A percentile compares a stretch with the other conserved stretches of the same genome.
phyloP scores from a whole-genome alignment of 1,284 basidiomycete genomes.

The Ustilago bromivora region DNA sequence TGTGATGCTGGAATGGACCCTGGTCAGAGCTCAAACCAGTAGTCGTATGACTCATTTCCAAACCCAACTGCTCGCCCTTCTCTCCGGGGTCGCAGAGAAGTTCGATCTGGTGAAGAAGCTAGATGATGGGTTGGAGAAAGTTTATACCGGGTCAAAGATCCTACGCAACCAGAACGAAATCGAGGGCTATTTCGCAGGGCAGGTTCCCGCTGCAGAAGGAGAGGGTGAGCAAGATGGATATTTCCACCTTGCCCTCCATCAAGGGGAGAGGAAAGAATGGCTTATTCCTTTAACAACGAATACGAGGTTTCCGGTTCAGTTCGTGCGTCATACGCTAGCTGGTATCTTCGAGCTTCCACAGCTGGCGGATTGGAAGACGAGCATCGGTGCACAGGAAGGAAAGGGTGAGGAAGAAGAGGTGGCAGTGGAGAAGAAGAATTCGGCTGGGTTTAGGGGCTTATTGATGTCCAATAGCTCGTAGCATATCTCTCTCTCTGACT shows the following conservation, averaged over 20 bases:
- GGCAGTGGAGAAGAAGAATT: slow-evolving; percentile 7
- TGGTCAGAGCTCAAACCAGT: slow-evolving; percentile 45
- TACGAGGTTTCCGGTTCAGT: slow-evolving; percentile 41
- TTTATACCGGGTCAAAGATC: neutral
- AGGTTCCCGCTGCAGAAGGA: neutral
- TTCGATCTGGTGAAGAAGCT: slow-evolving; percentile 1
- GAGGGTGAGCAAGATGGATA: slow-evolving; percentile 33
- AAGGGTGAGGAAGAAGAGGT: slow-evolving; percentile 5
- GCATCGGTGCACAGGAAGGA: neutral
- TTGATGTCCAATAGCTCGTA: neutral
- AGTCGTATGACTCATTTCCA: slow-evolving; percentile 62
- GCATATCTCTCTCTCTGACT: too few species aligned
- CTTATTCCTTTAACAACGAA: slow-evolving; percentile 18
- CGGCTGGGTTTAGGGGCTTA: slow-evolving; percentile 14
- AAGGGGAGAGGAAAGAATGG: slow-evolving; percentile 21
- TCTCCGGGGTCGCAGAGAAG: neutral
- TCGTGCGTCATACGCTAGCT: slow-evolving; percentile 48
- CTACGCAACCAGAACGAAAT: slow-evolving; percentile 1
- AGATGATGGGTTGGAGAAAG: slow-evolving; percentile 8
- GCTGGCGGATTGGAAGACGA: slow-evolving; percentile 59
- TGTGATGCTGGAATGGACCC: slow-evolving; percentile 35
- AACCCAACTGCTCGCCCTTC: slow-evolving; percentile 58
- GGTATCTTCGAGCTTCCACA: slow-evolving; percentile 46
- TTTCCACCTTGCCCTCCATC: slow-evolving; percentile 21
- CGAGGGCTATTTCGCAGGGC: slow-evolving; percentile 26